Conservation (phyloP, 1,284 basidiomycete species). For the Psilocybe mexicana region DNA sequence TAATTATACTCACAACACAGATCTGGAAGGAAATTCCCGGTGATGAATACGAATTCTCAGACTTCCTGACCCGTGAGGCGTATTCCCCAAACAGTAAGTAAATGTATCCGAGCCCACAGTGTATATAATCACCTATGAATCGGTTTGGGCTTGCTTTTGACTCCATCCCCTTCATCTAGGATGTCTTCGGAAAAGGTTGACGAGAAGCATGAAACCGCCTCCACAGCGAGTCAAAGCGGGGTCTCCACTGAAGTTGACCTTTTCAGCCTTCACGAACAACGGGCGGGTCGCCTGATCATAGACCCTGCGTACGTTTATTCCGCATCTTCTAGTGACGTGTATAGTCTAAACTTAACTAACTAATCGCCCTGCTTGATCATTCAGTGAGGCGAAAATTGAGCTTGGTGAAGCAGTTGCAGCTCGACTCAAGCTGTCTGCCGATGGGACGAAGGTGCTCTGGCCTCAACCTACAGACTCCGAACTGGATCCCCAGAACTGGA, state of each 20-base stretch:
- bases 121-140: conserved; percentile 8
- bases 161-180: conserved; percentile 11
- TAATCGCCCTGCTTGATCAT: background rate
- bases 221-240: conserved; percentile 14
- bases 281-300: conserved; percentile 61
- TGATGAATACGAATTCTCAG: background rate
- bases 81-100: conserved; percentile 3
- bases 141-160: conserved; percentile 1
- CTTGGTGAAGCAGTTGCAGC: conserved; percentile 34
- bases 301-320: conserved; percentile 32
- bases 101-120: conserved; percentile 3
- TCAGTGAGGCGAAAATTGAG: conserved; percentile 38
- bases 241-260: conserved; percentile 42
- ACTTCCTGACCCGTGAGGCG: conserved; percentile 4
- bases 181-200: conserved; percentile 25
- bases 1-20: conserved; percentile 1
- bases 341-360: background rate
- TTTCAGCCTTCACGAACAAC: conserved; percentile 52
- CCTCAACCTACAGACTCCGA: conserved; percentile 69
- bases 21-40: conserved; percentile 9
- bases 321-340: background rate
- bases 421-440: conserved; percentile 29
- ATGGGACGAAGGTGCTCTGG: conserved; percentile 53
- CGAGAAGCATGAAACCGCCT: conserved; percentile 20
- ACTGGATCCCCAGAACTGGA: conserved; percentile 63